Base-by-base conservation (phyloP, 2,329 filamentous ascomycete species). In the Sordariomycetes sp. region DNA sequence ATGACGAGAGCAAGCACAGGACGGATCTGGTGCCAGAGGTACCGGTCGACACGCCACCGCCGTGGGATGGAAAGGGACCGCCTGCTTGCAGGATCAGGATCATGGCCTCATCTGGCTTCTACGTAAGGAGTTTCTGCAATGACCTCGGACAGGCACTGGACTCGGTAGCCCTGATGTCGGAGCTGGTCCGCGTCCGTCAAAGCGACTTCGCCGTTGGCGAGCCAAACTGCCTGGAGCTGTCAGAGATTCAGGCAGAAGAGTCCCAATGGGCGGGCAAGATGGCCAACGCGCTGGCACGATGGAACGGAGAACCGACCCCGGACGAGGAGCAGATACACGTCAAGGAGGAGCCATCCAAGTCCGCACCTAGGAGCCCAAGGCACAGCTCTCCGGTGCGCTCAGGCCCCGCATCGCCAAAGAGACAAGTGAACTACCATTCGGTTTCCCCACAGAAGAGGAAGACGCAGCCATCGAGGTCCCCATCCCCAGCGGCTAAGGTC, bases 101-200 rank as follows among this genome's bases (percentile, higher is more conserved):
- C 75, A 94, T 85, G 1, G 90, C 95, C 33, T 87, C 87, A 3
- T 94, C 87, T 1, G 92, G 92, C 25, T 98, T 95, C 67, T 98
- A 98, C 57, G 88, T 98, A 11, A 82, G 92, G 42, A 93, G 84
- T 38, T 77, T 98, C 46, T 88, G 86, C 47, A 87, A 96, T 53
- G 92, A 98, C 49, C 70, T 98, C 4, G 92, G 90, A 16, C 68
- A 79, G 44, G 86, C 86, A 45, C 70, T 95, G 11, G 78, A 75
- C 34, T 94, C 86, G 10, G 78, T 85, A 17, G 92, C 74, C 21
- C 69, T 92, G 44, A 96, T 98, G 90, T 77, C 84, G 16, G 79
- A 83, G 46, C 73, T 98, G 15, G 72, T 82, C 37, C 80, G 92
- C 35, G 82, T 77, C 4, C 75, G 83, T 34, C 92, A 98, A 59